Percentiles rank a stretch among this genome's conserved stretches.
phyloP scores from a whole-genome alignment of 1,139 yeast genomes.

The Taiozyma sp. region DNA sequence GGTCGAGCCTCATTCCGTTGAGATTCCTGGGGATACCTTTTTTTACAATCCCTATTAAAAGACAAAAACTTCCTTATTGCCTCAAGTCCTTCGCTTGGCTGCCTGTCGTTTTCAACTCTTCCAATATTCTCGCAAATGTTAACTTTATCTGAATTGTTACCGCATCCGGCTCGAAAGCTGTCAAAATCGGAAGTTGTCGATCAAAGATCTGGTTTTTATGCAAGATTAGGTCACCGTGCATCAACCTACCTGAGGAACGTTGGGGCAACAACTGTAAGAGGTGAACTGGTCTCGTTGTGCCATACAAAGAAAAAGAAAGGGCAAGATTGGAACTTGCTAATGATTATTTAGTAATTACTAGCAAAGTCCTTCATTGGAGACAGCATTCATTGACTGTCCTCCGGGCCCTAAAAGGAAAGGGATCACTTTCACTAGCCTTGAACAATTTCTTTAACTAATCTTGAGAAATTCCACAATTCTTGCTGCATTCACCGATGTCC shows the following conservation, averaged over 20 bases:
- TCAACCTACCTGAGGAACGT: background rate
- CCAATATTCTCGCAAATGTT: background rate
- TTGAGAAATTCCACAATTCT: too few species aligned
- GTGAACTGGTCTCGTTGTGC: background rate
- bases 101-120: background rate
- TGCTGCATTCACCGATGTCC: too few species aligned
- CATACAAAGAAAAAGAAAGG: constrained; percentile 28
- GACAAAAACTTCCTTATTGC: background rate
- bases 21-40: background rate
- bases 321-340: too few species aligned
- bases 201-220: background rate
- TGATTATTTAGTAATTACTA: too few species aligned
- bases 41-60: background rate
- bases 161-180: background rate
- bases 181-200: background rate
- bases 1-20: background rate
- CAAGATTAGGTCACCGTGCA: background rate
- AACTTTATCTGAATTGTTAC: background rate
- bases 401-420: background rate
- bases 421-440: background rate
- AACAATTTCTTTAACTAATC: too few species aligned
- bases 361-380: background rate
- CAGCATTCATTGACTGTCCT: background rate
- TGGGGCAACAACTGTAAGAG: background rate
- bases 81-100: too few species aligned